Evolutionary conservation across 2,329 filamentous ascomycete species (phyloP).

Genomic region (Sporothrix globosa): DNA sequence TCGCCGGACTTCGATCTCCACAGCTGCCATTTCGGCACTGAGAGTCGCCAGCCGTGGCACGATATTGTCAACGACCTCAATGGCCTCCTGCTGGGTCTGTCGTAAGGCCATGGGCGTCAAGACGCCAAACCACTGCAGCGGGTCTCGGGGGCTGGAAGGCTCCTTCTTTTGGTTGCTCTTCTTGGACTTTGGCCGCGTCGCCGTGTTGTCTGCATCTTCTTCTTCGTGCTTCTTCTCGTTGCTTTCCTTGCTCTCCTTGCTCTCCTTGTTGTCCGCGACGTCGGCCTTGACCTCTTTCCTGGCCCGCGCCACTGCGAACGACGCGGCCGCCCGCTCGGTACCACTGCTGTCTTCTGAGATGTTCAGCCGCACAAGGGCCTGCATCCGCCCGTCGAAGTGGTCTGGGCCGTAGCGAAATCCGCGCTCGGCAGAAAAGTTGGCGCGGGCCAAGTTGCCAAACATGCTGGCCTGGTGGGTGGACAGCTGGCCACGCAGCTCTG

Average conservation of each 20-base stretch:
- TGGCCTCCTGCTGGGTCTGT: conserved; percentile 62
- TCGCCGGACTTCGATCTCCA: conserved; percentile 71
- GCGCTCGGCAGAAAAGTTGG: conserved; percentile 70
- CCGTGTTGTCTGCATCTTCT: conserved; percentile 24
- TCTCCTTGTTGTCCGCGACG: neutral
- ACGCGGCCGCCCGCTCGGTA: neutral
- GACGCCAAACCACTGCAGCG: conserved; percentile 62
- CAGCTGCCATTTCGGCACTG: conserved; percentile 61
- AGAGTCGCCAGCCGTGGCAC: conserved; percentile 62
- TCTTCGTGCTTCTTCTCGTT: conserved; percentile 20
- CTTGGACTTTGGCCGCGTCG: conserved; percentile 16
- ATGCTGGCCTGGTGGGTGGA: conserved; percentile 58
- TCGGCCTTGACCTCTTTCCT: conserved; percentile 11
- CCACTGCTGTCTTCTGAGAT: conserved; percentile 33
- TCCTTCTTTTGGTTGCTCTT: conserved; percentile 30
- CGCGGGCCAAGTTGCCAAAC: conserved; percentile 67
- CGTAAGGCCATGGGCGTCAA: conserved; percentile 57
- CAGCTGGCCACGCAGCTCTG: conserved; percentile 59
- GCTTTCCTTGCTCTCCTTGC: conserved; percentile 17
- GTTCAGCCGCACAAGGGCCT: conserved; percentile 56
- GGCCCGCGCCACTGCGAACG: conserved; percentile 32
- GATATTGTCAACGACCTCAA: conserved; percentile 58
- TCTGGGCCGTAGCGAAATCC: conserved; percentile 69
- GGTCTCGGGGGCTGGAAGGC: conserved; percentile 48
- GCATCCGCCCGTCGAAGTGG: conserved; percentile 74